A percentile compares a stretch with the other conserved stretches of the same genome.
These are phyloP conservation scores for Annulohypoxylon moriforme DNA, from an alignment of 495 filamentous ascomycete species.

Conservation along the genomic window DNA sequence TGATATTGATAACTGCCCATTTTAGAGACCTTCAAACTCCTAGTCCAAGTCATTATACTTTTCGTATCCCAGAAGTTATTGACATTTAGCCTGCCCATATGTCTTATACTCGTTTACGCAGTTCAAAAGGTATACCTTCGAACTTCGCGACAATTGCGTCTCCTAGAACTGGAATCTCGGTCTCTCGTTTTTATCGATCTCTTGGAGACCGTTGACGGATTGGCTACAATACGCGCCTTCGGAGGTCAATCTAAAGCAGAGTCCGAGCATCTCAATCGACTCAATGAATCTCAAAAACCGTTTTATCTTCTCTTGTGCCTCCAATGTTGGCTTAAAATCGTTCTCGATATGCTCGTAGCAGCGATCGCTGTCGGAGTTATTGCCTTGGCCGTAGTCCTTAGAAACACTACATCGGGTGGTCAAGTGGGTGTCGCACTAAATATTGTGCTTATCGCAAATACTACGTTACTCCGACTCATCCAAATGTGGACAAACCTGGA, in stretches of 20 bases:
- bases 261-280: conserved; percentile 57
- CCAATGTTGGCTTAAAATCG: conserved; percentile 64
- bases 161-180: conserved; percentile 69
- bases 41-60: conserved; percentile 49
- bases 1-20: not conserved
- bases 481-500: conserved; percentile 56
- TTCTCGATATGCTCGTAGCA: conserved; percentile 59
- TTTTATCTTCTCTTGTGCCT: conserved; percentile 65
- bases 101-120: conserved; percentile 54
- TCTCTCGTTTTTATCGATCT: conserved; percentile 54
- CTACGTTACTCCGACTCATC: conserved; percentile 51
- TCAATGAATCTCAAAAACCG: conserved; percentile 66
- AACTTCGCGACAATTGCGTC: conserved; percentile 67
- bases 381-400: conserved; percentile 51
- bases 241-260: conserved; percentile 58
- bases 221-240: conserved; percentile 63
- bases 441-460: conserved; percentile 51
- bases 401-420: conserved; percentile 46
- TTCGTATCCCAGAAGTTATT: conserved; percentile 46
- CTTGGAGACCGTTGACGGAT: conserved; percentile 60
- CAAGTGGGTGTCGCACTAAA: conserved; percentile 55
- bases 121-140: conserved; percentile 67
- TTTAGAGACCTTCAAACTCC: conserved; percentile 41
- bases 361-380: conserved; percentile 56
- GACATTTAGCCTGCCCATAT: conserved; percentile 45